phyloP scores from a whole-genome alignment of 225 moss, liverwort and hornwort genomes.

The Polytrichum formosum region DNA sequence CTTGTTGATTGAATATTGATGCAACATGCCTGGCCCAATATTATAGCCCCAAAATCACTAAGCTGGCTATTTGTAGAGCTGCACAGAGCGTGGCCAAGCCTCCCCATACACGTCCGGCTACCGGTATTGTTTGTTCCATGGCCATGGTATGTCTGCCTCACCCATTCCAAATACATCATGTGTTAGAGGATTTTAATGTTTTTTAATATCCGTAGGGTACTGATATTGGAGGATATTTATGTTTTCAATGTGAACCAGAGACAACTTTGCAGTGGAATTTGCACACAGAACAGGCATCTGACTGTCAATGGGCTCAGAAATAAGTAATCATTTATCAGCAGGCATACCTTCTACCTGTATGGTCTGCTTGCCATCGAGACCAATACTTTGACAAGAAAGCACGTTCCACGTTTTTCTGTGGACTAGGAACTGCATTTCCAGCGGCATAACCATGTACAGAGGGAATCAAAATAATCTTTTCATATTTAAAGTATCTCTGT shows the following conservation, averaged over 20 bases:
- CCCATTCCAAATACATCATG: slow-evolving; percentile 1
- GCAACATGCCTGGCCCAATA: too few species aligned
- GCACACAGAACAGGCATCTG: too few species aligned
- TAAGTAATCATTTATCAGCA: not conserved
- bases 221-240: too few species aligned
- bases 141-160: slow-evolving; percentile 78
- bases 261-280: too few species aligned
- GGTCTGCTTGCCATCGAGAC: slow-evolving; percentile 93
- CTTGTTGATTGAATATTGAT: too few species aligned
- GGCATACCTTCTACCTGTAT: slow-evolving; percentile 58
- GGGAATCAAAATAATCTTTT: not conserved
- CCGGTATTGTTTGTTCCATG: slow-evolving; percentile 72
- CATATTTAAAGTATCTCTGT: too few species aligned
- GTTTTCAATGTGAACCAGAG: too few species aligned
- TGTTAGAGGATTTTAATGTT: not conserved
- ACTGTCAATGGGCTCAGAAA: not conserved
- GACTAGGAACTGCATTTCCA: slow-evolving; percentile 93
- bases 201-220: too few species aligned
- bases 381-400: slow-evolving; percentile 81
- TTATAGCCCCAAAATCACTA: slow-evolving; percentile 4
- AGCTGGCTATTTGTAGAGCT: slow-evolving; percentile 35
- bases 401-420: slow-evolving; percentile 81
- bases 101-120: slow-evolving; percentile 90
- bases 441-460: slow-evolving; percentile 91
- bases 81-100: slow-evolving; percentile 69